Conservation (phyloP, 2,329 filamentous ascomycete species). For the Ceratocystis cubensis region DNA sequence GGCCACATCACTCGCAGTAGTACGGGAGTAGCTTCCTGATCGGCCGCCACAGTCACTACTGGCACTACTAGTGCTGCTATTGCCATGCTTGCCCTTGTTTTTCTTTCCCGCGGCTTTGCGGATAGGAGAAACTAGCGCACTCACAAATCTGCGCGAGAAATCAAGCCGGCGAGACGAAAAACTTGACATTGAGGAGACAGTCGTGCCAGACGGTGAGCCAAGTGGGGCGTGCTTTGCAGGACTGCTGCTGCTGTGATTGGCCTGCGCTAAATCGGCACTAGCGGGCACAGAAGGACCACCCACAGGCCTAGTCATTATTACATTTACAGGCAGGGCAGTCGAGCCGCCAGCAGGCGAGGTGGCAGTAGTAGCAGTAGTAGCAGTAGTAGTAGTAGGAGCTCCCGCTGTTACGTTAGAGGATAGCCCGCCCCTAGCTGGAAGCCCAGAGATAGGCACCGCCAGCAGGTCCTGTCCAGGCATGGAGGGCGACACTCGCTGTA, state of each 20-base stretch:
- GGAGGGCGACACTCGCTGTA: not conserved
- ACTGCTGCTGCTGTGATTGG: too few relatives aligned
- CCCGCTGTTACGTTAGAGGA: not conserved
- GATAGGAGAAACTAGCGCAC: conserved; percentile 14
- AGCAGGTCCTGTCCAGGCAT: not conserved
- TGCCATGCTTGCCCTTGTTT: not conserved
- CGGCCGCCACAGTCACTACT: not conserved
- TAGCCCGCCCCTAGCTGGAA: too few relatives aligned
- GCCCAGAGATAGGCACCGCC: not conserved
- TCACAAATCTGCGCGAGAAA: conserved; percentile 13
- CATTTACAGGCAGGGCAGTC: not conserved
- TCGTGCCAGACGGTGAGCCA: not conserved
- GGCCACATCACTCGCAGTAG: not conserved
- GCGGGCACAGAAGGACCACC: not conserved
- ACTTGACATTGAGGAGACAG: not conserved
- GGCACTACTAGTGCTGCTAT: not conserved
- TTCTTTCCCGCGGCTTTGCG: conserved; percentile 1
- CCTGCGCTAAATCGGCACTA: not conserved
- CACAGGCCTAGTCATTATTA: not conserved
- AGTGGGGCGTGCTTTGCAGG: not conserved
- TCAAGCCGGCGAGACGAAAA: not conserved
- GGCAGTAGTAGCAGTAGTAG: not conserved
- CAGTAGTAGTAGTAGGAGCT: not conserved
- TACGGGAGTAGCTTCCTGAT: not conserved
- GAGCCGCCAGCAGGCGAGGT: not conserved